Evolutionary conservation across 75 land plant species (phyloP), one percentile per base, ranked within the genome.

Genomic region (Ceratopteris richardii): DNA sequence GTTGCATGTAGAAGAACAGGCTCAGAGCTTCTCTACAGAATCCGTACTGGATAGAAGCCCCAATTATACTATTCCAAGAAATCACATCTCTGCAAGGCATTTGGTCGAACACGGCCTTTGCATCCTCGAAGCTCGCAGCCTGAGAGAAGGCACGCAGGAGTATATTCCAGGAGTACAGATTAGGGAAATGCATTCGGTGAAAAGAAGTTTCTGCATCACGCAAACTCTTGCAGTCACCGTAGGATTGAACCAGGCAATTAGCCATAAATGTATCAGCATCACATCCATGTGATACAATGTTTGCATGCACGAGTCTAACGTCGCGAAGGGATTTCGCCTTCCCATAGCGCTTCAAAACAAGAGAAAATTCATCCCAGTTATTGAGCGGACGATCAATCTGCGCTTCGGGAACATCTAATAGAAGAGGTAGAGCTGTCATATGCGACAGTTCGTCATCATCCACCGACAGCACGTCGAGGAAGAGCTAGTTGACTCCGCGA

Each of bases 121-220:
- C 69, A 28, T 20, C 26, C 14, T 44, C 20, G 26, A 76, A 51
- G 14, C 62, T 56, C 21, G 69, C 79, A 20, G 68, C 64, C 55
- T 62, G 60, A 4, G 42, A 67, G 50, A 69, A 65, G 69, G 57
- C 62, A 22, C 61, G 57, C 14, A 69, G 1, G 18, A 75, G 43
- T n/a, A 69, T 69, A 31, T 75, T 82, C 81, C 81, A 78, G 0
- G 86, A 59, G 9, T 46, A 46, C 14, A 5, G 22, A 17, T 46
- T 46, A 14, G 50, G 50, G 4, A 5, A 18, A 3, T 3, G 22
- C 25, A 22, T 54, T 26, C 56, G 18, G 17, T 22, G 3, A 10
- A 54, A 29, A 26, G 56, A 2, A 5, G 18, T 17, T 17, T 27
- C 5, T 17, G 56, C 56, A 29, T 22, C 22, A 17, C 6, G 18